These are phyloP conservation scores for Durio zibethinus DNA, from an alignment of 345 rosid genomes.

Conservation along the genomic window DNA sequence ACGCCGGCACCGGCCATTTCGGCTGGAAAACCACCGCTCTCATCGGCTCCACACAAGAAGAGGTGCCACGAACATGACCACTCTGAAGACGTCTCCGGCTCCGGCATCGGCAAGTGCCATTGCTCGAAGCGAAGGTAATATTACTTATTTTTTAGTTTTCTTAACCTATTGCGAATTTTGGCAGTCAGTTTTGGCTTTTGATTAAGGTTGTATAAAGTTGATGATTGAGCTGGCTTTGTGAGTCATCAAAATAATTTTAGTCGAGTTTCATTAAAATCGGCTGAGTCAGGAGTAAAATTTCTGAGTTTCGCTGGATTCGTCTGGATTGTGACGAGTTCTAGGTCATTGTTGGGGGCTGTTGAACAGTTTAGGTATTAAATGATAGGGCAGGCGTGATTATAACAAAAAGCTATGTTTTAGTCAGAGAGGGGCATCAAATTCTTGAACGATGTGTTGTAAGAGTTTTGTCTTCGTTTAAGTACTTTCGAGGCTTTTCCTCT, in stretches of 20 bases:
- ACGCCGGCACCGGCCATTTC: slow-evolving; percentile 47
- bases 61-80: slow-evolving; percentile 66
- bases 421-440: background rate
- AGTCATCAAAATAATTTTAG: background rate
- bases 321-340: background rate
- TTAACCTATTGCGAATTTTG: slow-evolving; percentile 22
- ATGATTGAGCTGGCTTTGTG: background rate
- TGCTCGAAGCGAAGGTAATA: slow-evolving; percentile 82
- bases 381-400: slow-evolving; percentile 33
- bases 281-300: background rate
- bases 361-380: slow-evolving; percentile 5
- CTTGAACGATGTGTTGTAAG: background rate
- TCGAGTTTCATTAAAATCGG: background rate
- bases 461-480: slow-evolving; percentile 12
- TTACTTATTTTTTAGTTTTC: background rate
- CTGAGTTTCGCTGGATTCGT: background rate
- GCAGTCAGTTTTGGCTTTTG: background rate
- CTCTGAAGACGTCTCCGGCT: slow-evolving; percentile 55
- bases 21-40: slow-evolving; percentile 73
- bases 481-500: background rate
- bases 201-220: background rate
- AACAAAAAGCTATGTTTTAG: slow-evolving; percentile 7
- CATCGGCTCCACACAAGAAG: slow-evolving; percentile 55
- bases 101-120: slow-evolving; percentile 66
- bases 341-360: slow-evolving; percentile 31